phyloP scores from a whole-genome alignment of 805 yeast genomes.

The Zygoascus ofunaensis region DNA sequence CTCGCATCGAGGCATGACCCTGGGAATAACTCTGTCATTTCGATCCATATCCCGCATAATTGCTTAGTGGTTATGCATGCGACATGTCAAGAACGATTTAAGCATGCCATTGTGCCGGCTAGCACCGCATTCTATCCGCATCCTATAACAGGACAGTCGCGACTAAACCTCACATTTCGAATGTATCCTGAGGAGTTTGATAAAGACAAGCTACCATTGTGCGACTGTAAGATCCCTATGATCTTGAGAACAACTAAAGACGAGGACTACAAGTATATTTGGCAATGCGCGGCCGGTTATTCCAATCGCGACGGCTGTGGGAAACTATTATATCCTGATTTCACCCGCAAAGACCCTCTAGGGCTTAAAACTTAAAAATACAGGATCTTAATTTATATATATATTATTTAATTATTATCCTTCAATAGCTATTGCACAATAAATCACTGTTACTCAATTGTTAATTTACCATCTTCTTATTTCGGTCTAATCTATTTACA shows the following conservation, averaged over 20 bases:
- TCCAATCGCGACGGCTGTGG: constrained; percentile 20
- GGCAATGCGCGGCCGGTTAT: constrained; percentile 48
- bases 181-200: constrained; percentile 37
- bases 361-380: no score
- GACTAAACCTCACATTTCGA: constrained; percentile 62
- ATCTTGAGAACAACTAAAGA: constrained; percentile 47
- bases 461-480: no score
- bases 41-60: constrained; percentile 63
- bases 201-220: constrained; percentile 32
- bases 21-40: constrained; percentile 29
- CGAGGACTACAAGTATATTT: constrained; percentile 42
- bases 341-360: constrained; percentile 1
- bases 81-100: constrained; percentile 68
- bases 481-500: no score
- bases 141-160: constrained; percentile 38
- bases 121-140: constrained; percentile 35
- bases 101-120: constrained; percentile 51
- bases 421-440: no score
- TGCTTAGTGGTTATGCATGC: constrained; percentile 65
- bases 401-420: no score
- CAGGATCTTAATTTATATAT: no score
- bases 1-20: constrained; percentile 32
- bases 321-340: constrained; percentile 11
- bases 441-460: no score
- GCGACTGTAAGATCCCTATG: constrained; percentile 41